Evolutionary conservation across 805 yeast genomes (phyloP), one percentile per base, ranked within the genome.

Genomic region (Wickerhamiella parazyma): DNA sequence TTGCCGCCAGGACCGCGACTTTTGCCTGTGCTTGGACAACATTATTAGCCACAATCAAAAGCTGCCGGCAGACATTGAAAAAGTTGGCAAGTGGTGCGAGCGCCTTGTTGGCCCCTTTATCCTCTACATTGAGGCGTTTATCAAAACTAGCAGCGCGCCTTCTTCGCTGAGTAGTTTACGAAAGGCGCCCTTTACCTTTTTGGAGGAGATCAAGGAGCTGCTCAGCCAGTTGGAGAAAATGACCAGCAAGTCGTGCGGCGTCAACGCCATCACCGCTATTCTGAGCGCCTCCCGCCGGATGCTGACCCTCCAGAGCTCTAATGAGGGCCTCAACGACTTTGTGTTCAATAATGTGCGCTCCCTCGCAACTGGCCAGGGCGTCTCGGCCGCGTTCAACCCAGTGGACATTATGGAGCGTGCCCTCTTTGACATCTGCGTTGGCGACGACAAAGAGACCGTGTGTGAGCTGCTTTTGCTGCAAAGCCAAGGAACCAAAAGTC

Each of bases 341-440:
- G 47, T 41, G 22, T 46, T 48, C 37, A 36, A 44, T 29, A 21
- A 28, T 21, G 51, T 41, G 26, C 45, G 37, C 33, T 19, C 41
- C 33, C 39, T 48, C 34, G 33, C 33, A 2, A 29, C 47, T 4
- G 46, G 46, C 19, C 33, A 41, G 20, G 42, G 45, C 7, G 46
- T 45, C 3, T 18, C 42, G 12, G 49, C 51, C n/a, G 34, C 47
- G 9, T 46, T 48, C 25, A 46, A 48, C 33, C 47, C 51, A 1
- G 33, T 38, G 18, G 41, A 40, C 19, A 44, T 48, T 20, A 14
- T 33, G 25, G 46, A 43, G 34, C 47, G 47, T 5, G 47, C 44
- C 4, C 20, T 40, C 8, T 46, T 46, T 26, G 44, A 44, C 20
- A 25, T 44, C 28, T 20, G 26, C 33, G 33, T 46, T 17, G 36